A percentile compares a stretch with the other conserved stretches of the same genome.
Evolutionary conservation across 768 basidiomycete species (phyloP).

Genomic region (Mycena kentingensis): DNA sequence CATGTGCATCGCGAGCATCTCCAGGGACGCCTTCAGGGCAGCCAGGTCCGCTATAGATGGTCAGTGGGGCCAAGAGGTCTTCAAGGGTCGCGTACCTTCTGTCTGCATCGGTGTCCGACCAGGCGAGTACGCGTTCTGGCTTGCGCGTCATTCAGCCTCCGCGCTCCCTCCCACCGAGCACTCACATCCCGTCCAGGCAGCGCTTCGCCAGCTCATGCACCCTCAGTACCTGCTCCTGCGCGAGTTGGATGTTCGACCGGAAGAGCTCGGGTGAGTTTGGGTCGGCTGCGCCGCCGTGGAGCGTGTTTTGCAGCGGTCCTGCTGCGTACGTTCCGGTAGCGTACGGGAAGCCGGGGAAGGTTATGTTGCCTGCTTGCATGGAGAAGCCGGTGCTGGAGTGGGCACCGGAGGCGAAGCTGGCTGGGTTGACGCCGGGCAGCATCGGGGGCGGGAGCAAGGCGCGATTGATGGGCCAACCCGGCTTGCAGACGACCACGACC

Average conservation of each 20-base stretch:
- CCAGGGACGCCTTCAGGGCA: conserved; percentile 53
- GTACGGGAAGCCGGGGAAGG: too few relatives aligned
- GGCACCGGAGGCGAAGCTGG: too few relatives aligned
- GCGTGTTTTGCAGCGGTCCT: neutral
- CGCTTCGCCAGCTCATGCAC: conserved; percentile 52
- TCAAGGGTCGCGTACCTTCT: conserved; percentile 45
- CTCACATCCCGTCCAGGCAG: conserved; percentile 57
- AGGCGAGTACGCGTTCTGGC: conserved; percentile 62
- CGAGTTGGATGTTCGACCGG: conserved; percentile 55
- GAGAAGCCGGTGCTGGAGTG: too few relatives aligned
- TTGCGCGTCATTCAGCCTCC: conserved; percentile 23
- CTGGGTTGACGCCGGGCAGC: too few relatives aligned
- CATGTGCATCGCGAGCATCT: conserved; percentile 48
- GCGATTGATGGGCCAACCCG: too few relatives aligned
- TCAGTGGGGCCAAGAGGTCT: neutral
- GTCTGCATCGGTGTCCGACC: conserved; percentile 57
- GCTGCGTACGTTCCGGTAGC: neutral
- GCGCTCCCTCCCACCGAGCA: conserved; percentile 3
- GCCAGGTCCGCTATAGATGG: conserved; percentile 42
- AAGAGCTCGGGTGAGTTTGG: conserved; percentile 64
- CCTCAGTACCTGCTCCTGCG: conserved; percentile 49
- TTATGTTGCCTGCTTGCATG: too few relatives aligned
- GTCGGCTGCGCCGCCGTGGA: conserved; percentile 36
- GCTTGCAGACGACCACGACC: too few relatives aligned
- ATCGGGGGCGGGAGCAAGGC: too few relatives aligned